Percentiles rank a stretch among this genome's conserved stretches.
Evolutionary conservation across 148 eudicot species (phyloP).

Genomic region (Euryodendron excelsum): DNA sequence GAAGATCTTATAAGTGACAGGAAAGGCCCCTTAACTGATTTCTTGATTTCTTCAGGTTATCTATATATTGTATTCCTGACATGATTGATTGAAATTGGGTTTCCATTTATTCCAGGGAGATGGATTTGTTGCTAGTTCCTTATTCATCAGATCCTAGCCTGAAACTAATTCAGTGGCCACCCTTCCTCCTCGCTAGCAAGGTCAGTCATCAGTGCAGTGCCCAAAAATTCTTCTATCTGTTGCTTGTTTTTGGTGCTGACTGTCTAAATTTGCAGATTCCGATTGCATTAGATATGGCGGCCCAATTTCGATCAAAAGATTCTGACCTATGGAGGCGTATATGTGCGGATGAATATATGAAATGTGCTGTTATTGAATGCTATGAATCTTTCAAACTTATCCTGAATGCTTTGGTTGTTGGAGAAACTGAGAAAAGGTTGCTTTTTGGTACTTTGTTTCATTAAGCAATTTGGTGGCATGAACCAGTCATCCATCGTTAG

Average conservation of each 20-base stretch:
- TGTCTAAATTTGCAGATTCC: conserved; percentile 55
- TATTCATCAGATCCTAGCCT: conserved; percentile 84
- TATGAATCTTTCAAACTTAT: conserved; percentile 72
- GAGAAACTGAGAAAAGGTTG: conserved; percentile 78
- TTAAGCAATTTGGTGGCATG: conserved; percentile 1
- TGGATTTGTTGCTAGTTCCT: conserved; percentile 88
- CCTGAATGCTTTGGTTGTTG: conserved; percentile 50
- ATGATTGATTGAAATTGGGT: conserved; percentile 17
- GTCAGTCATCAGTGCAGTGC: conserved; percentile 34
- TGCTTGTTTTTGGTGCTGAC: conserved; percentile 10
- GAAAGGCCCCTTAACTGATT: conserved; percentile 41
- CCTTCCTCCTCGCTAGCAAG: conserved; percentile 89
- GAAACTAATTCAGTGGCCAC: conserved; percentile 90
- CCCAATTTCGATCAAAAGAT: conserved; percentile 63
- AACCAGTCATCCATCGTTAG: conserved; percentile 1
- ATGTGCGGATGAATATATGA: conserved; percentile 71
- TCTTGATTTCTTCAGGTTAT: conserved; percentile 8
- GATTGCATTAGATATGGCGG: conserved; percentile 80
- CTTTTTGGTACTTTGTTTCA: conserved; percentile 3
- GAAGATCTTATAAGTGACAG: conserved; percentile 78
- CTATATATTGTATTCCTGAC: not conserved
- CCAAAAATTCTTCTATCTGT: not conserved
- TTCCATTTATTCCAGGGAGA: conserved; percentile 63
- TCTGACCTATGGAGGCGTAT: conserved; percentile 80
- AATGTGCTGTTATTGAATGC: conserved; percentile 78